These are phyloP conservation scores for Penicillium sp. DNA, from an alignment of 2,329 filamentous ascomycete genomes.

Conservation along the genomic window DNA sequence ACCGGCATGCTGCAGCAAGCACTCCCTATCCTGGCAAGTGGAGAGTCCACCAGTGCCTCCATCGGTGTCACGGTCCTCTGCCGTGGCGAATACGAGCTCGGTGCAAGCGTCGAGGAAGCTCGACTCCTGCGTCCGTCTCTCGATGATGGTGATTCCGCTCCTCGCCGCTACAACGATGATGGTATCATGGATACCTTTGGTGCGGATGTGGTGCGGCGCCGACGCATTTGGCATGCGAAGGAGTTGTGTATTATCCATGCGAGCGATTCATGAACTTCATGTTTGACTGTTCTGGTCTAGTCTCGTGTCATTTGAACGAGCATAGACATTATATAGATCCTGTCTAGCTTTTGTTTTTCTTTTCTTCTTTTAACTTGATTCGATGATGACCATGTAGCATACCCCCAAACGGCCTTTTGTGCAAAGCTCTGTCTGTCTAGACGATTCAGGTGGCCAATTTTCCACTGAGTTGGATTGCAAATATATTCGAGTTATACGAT, in stretches of 20 bases:
- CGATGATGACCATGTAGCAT: slow-evolving; percentile 9
- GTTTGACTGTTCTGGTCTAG: not conserved
- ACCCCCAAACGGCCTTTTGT: slow-evolving; percentile 50
- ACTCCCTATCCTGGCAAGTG: slow-evolving; percentile 61
- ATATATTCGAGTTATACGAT: not conserved
- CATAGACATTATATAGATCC: not conserved
- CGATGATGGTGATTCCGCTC: slow-evolving; percentile 11
- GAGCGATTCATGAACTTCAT: not conserved
- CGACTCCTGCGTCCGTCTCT: slow-evolving; percentile 43
- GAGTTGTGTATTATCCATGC: slow-evolving; percentile 47
- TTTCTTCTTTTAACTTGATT: not conserved
- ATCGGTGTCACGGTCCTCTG: slow-evolving; percentile 74
- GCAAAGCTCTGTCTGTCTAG: not conserved
- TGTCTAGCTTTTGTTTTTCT: not conserved
- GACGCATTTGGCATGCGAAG: slow-evolving; percentile 45
- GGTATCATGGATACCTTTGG: slow-evolving; percentile 39
- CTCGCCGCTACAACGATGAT: slow-evolving; percentile 23
- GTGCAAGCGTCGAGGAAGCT: slow-evolving; percentile 77
- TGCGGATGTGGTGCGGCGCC: slow-evolving; percentile 36
- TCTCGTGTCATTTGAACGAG: not conserved
- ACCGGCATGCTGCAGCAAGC: slow-evolving; percentile 78
- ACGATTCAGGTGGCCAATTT: not conserved
- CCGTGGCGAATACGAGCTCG: slow-evolving; percentile 77
- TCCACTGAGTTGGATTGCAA: too few species aligned
- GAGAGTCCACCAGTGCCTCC: slow-evolving; percentile 57